phyloP scores from a whole-genome alignment of 2,329 filamentous ascomycete species.

The Nigrospora osmanthi region DNA sequence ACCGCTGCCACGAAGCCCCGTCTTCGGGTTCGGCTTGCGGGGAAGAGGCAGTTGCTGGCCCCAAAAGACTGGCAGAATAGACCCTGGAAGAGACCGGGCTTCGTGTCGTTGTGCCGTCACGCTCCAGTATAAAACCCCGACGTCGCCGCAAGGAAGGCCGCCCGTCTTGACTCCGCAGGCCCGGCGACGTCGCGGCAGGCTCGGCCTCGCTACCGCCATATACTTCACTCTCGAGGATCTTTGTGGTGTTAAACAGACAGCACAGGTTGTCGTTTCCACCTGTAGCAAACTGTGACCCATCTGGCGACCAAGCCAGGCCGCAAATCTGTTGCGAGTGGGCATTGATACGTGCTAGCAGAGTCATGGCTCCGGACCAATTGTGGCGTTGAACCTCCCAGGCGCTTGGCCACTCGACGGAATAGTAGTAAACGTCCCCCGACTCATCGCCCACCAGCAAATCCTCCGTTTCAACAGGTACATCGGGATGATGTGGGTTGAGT shows the following conservation, averaged over 20 bases:
- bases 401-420: slow-evolving; percentile 77
- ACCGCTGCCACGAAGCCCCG: too few relatives aligned
- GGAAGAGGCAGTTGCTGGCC: too few relatives aligned
- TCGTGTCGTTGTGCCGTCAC: too few relatives aligned
- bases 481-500: slow-evolving; percentile 36
- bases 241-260: slow-evolving; percentile 66
- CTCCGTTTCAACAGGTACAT: slow-evolving; percentile 57
- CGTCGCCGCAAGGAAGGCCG: too few relatives aligned
- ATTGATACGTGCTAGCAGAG: slow-evolving; percentile 65
- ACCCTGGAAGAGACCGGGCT: too few relatives aligned
- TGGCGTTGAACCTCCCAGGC: slow-evolving; percentile 54
- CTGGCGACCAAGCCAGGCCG: slow-evolving; percentile 78
- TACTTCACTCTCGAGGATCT: slow-evolving; percentile 33
- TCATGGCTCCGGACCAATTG: slow-evolving; percentile 72
- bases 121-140: too few relatives aligned
- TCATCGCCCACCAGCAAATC: slow-evolving; percentile 86
- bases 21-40: too few relatives aligned
- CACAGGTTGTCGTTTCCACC: slow-evolving; percentile 92
- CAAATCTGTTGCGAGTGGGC: slow-evolving; percentile 88
- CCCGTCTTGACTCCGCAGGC: too few relatives aligned
- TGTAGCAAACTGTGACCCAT: slow-evolving; percentile 71
- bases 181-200: too few relatives aligned
- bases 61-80: too few relatives aligned
- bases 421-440: slow-evolving; percentile 75
- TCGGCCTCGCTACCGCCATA: too few relatives aligned